Conservation (phyloP, 2,329 filamentous ascomycete species). For the Diatrype stigma region DNA sequence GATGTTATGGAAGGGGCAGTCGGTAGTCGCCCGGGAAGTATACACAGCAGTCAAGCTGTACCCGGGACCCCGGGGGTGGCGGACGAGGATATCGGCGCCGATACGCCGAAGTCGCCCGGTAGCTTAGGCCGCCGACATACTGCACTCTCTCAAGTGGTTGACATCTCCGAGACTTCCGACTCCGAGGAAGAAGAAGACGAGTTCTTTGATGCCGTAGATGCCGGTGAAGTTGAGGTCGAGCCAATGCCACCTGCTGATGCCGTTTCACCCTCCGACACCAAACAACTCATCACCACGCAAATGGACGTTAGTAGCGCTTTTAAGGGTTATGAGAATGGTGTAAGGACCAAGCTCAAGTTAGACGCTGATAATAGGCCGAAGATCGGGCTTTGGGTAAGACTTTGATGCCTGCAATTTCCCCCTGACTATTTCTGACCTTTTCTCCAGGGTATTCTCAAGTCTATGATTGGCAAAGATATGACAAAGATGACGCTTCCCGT, state of each 20-base stretch:
- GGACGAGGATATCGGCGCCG: constrained; percentile 28
- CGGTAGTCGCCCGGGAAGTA: constrained; percentile 34
- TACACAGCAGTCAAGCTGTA: constrained; percentile 18
- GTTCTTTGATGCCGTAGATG: constrained; percentile 96
- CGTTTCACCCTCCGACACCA: constrained; percentile 33
- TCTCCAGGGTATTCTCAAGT: constrained; percentile 83
- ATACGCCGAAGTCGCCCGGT: constrained; percentile 36
- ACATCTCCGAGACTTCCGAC: constrained; percentile 69
- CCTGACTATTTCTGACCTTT: constrained; percentile 18
- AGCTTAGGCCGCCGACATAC: constrained; percentile 56
- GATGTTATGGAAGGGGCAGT: constrained; percentile 66
- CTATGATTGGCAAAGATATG: constrained; percentile 99
- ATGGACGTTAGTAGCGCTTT: constrained; percentile 73
- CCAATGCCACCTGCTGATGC: constrained; percentile 52
- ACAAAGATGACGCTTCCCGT: constrained; percentile 99
- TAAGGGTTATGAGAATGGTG: constrained; percentile 85
- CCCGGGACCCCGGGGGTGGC: constrained; percentile 26
- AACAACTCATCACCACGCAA: constrained; percentile 43
- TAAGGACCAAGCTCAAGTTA: constrained; percentile 76
- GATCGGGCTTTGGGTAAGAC: constrained; percentile 87
- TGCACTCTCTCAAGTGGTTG: constrained; percentile 65
- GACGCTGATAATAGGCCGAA: constrained; percentile 90
- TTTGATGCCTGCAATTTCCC: not conserved
- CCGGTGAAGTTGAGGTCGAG: constrained; percentile 81
- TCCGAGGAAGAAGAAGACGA: constrained; percentile 71